A percentile compares a stretch with the other conserved stretches of the same genome.
Conservation (phyloP, 306 rosid species). For the Cucurbita ficifolia region DNA sequence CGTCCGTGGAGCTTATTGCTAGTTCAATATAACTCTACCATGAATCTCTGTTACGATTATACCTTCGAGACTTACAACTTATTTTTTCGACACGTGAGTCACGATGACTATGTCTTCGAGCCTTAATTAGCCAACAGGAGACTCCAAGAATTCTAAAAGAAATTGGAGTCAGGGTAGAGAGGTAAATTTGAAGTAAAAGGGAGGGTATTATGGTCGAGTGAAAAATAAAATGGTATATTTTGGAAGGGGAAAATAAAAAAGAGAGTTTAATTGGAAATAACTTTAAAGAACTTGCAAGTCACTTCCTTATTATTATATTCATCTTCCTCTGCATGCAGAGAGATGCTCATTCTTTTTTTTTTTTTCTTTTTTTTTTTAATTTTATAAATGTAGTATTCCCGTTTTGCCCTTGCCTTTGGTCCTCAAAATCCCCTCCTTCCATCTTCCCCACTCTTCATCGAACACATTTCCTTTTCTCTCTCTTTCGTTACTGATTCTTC, state of each 20-base stretch:
- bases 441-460: constrained; percentile 14
- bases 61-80: no score
- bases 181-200: neutral
- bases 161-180: neutral
- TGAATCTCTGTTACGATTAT: no score
- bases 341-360: constrained; percentile 26
- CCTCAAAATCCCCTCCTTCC: constrained; percentile 76
- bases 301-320: constrained; percentile 42
- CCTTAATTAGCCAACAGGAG: no score
- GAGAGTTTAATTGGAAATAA: constrained; percentile 15
- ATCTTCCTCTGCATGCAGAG: constrained; percentile 32
- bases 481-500: constrained; percentile 1
- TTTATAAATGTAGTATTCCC: constrained; percentile 14
- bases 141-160: no score
- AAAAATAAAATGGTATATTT: neutral
- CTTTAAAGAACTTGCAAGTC: constrained; percentile 83
- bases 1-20: no score
- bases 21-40: no score
- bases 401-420: constrained; percentile 35
- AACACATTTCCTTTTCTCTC: constrained; percentile 12
- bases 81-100: no score
- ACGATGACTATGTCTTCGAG: no score
- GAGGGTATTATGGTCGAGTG: neutral
- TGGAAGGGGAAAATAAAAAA: neutral
- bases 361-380: neutral